phyloP scores from a whole-genome alignment of 768 basidiomycete genomes.

The Coprinellus micaceus region DNA sequence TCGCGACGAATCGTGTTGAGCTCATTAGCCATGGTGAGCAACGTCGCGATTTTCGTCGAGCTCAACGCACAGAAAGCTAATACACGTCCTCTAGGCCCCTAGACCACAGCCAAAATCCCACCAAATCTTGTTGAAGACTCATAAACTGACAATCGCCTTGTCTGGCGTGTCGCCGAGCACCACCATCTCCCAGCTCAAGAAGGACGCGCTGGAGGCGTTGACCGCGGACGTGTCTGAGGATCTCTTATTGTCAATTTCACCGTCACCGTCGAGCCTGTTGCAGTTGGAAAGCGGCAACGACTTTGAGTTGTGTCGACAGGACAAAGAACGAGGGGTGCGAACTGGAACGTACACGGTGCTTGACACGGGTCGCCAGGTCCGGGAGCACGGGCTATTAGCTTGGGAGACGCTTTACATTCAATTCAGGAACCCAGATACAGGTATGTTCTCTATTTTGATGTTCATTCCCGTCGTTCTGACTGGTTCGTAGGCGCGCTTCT shows the following conservation, averaged over 20 bases:
- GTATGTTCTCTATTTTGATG: conserved; percentile 39
- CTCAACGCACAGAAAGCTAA: too few species aligned
- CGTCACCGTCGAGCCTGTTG: conserved; percentile 16
- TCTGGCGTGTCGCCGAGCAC: conserved; percentile 47
- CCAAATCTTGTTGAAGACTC: conserved; percentile 68
- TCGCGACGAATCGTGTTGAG: conserved; percentile 4
- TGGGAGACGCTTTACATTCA: conserved; percentile 72
- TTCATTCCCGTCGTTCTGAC: conserved; percentile 11
- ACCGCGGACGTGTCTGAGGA: conserved; percentile 41
- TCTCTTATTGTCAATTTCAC: conserved; percentile 14
- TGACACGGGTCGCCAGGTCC: conserved; percentile 36
- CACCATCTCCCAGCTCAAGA: conserved; percentile 57
- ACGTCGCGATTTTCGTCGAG: not conserved
- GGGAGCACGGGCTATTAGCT: conserved; percentile 49
- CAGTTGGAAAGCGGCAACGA: conserved; percentile 29
- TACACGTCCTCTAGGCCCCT: conserved; percentile 54
- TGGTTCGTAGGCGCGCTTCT: conserved; percentile 47
- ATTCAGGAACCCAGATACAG: conserved; percentile 54
- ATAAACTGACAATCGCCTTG: conserved; percentile 64
- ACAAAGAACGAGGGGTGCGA: conserved; percentile 49
- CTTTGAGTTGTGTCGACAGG: conserved; percentile 61
- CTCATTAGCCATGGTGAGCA: conserved; percentile 20
- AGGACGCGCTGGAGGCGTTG: conserved; percentile 61
- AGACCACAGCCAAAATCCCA: conserved; percentile 58
- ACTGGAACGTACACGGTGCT: conserved; percentile 53